These are phyloP conservation scores for Aspergillus sp. DNA, from an alignment of 2,329 filamentous ascomycete genomes.

Conservation along the genomic window DNA sequence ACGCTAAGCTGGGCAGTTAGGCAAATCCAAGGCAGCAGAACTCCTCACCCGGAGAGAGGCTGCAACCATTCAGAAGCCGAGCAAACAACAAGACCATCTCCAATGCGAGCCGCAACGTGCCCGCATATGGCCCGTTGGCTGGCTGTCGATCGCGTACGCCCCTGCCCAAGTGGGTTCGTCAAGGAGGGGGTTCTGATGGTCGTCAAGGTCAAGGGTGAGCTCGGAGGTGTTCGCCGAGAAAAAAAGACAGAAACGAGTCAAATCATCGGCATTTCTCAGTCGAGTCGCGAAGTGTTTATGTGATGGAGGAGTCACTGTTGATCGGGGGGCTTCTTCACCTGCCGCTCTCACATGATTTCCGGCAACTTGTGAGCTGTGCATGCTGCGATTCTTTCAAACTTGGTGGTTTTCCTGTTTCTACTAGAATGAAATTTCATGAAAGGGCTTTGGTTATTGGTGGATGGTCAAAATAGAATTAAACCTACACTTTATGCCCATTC, in stretches of 20 bases:
- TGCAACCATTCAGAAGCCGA: background rate
- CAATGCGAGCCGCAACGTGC: constrained; percentile 16
- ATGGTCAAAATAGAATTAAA: background rate
- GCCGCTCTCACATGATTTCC: constrained; percentile 2
- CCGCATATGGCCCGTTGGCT: constrained; percentile 14
- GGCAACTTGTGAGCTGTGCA: background rate
- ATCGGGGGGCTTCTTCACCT: background rate
- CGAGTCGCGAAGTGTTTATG: background rate
- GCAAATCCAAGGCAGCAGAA: constrained; percentile 3
- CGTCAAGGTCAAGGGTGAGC: background rate
- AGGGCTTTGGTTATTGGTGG: background rate
- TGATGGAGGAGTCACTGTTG: background rate
- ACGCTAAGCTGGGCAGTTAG: constrained; percentile 13
- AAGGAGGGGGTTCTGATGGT: background rate
- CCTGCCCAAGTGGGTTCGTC: constrained; percentile 8
- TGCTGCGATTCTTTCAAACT: background rate
- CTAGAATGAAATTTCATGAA: background rate
- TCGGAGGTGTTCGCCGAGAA: background rate
- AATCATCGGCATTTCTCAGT: background rate
- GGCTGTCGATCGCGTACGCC: constrained; percentile 7
- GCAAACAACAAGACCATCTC: constrained; percentile 10
- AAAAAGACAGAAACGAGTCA: background rate
- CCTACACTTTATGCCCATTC: background rate
- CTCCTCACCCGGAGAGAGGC: background rate
- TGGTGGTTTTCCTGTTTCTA: background rate